These are phyloP conservation scores for Paramyrothecium sp. DNA, from an alignment of 2,329 filamentous ascomycete genomes.

Conservation along the genomic window DNA sequence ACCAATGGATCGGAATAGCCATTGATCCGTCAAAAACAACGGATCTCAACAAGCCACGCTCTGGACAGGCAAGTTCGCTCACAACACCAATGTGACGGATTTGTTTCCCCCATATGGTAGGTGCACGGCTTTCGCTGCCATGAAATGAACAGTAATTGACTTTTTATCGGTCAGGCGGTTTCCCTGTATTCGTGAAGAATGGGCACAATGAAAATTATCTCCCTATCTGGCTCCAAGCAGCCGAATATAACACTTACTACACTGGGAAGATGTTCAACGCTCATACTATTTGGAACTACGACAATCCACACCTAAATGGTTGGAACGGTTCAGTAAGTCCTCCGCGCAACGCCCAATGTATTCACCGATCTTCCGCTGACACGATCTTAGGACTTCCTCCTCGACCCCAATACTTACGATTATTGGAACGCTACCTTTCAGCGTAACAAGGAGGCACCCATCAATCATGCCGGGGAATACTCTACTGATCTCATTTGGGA, in stretches of 20 bases:
- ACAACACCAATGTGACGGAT: conserved; percentile 70
- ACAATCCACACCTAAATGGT: conserved; percentile 53
- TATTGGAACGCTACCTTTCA: conserved; percentile 51
- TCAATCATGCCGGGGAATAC: conserved; percentile 28
- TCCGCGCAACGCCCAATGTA: conserved; percentile 2
- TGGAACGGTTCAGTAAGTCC: conserved; percentile 47
- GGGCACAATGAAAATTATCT: conserved; percentile 25
- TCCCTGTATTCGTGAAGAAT: conserved; percentile 32
- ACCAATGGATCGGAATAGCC: too few relatives aligned
- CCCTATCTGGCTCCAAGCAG: conserved; percentile 67
- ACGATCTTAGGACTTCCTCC: conserved; percentile 23
- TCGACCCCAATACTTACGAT: conserved; percentile 35
- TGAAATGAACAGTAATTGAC: too few relatives aligned
- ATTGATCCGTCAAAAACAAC: too few relatives aligned
- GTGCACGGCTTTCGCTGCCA: neutral
- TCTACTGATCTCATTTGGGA: conserved; percentile 57
- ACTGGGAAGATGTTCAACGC: conserved; percentile 72
- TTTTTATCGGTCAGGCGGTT: conserved; percentile 37
- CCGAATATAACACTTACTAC: conserved; percentile 71
- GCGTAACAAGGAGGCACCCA: conserved; percentile 34
- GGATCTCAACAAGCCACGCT: too few relatives aligned
- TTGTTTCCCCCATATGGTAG: conserved; percentile 50
- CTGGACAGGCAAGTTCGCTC: conserved; percentile 64
- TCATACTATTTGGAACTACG: conserved; percentile 60
- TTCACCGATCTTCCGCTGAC: too few relatives aligned